Evolutionary conservation across 176 grass and related monocot genomes (phyloP).

Genomic region (Bothriochloa decipiens): DNA sequence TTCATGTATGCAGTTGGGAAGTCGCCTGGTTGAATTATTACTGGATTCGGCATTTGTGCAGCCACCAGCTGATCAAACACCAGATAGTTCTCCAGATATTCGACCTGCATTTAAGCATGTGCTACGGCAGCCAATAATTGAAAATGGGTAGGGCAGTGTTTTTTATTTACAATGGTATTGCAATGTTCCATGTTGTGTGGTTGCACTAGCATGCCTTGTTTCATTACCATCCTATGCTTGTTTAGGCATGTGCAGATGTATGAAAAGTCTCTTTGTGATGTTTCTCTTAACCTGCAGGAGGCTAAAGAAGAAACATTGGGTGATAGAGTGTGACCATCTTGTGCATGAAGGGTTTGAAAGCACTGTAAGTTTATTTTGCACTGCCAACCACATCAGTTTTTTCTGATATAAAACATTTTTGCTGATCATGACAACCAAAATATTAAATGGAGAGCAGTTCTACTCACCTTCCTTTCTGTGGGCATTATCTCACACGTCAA

Average conservation of each 20-base stretch:
- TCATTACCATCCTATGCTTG: conserved; percentile 24
- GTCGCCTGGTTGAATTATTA: conserved; percentile 82
- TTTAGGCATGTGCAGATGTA: conserved; percentile 24
- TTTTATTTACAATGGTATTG: conserved; percentile 19
- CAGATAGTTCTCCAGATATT: conserved; percentile 71
- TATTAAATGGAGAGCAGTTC: not conserved
- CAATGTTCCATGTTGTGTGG: conserved; percentile 23
- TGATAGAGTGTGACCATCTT: conserved; percentile 89
- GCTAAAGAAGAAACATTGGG: conserved; percentile 69
- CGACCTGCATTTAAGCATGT: conserved; percentile 91
- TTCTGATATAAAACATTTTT: conserved; percentile 6
- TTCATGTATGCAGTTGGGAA: conserved; percentile 71
- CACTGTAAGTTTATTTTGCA: conserved; percentile 70
- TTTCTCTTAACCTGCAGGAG: conserved; percentile 60
- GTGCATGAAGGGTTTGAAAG: conserved; percentile 78
- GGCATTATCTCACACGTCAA: not conserved
- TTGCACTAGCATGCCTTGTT: conserved; percentile 6
- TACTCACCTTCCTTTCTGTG: conserved; percentile 1
- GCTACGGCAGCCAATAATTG: conserved; percentile 52
- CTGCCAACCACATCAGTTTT: not conserved
- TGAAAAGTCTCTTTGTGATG: conserved; percentile 18
- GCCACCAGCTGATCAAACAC: conserved; percentile 59
- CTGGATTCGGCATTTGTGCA: conserved; percentile 89
- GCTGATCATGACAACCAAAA: conserved; percentile 19
- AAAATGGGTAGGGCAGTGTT: conserved; percentile 66